Evolutionary conservation across 257 asterid species (phyloP).

Genomic region (Solanum bulbocastanum): DNA sequence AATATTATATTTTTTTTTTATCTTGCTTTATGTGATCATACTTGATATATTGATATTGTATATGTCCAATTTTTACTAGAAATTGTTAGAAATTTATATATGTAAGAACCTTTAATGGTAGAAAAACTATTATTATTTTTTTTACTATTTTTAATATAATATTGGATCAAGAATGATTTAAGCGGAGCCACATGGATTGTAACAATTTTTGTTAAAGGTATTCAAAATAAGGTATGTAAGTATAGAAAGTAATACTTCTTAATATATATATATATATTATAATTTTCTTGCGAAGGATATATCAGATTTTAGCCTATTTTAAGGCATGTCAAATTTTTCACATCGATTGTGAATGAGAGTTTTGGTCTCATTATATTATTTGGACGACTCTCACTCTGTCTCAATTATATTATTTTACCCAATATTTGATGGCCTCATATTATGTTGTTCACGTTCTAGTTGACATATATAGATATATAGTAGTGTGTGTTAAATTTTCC

Average conservation of each 20-base stretch:
- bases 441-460: neutral
- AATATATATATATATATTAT: too few species aligned
- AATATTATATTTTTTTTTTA: rapidly evolving
- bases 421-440: too few species aligned
- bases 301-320: neutral
- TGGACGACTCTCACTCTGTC: neutral
- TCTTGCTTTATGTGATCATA: neutral
- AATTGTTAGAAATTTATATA: neutral
- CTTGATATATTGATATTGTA: neutral
- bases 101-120: neutral
- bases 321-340: neutral
- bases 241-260: too few species aligned
- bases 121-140: neutral
- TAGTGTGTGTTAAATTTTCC: neutral
- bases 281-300: too few species aligned
- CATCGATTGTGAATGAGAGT: neutral
- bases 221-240: too few species aligned
- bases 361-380: too few species aligned
- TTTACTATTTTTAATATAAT: neutral
- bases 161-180: neutral
- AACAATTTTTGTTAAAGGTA: neutral
- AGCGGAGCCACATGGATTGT: neutral
- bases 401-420: too few species aligned
- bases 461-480: too few species aligned
- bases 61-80: neutral